Base-by-base conservation (phyloP, 495 filamentous ascomycete species). In the Tricharina praecox region DNA sequence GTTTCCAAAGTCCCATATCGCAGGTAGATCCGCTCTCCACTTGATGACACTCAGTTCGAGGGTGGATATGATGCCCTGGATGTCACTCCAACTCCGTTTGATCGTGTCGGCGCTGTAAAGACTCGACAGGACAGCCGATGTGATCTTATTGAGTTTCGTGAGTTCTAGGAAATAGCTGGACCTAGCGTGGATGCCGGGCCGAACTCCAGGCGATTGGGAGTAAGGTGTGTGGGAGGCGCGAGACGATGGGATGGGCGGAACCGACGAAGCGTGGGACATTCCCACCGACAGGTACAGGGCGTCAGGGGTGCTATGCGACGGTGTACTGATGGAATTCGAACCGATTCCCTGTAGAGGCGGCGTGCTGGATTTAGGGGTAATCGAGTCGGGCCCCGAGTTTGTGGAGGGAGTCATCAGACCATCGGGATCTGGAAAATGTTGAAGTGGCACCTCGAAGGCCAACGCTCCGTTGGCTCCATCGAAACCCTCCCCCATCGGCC, bases 71-170 rank as follows among this genome's bases (percentile, higher is more conserved):
- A 62, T 68, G 13, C 65, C 65, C 56, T 82, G 76, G 9, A 79
- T 69, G 23, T 76, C 67, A 38, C 65, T 58, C 78, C 77, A 82
- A 30, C 70, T 72, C 15, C 65, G 60, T 46, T 62, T 64, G 30
- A 69, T 66, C 11, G 68, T 71, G 33, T 68, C 66, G 5, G 76
- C 65, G 20, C 71, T 72, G 48, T 82, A 81, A 3, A 82, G 68
- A 25, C 66, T 65, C 25, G 67, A 68, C 32, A 79, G 51, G 11
- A 73, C 71, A 49, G 75, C 68, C 25, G 76, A 68, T 0, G 62
- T 67, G 13, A 81, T 68, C 24, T 49, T 44, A 8, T 54, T 59
- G 33, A 59, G 55, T 24, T 52, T 59, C 10, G 52, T 55, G 40
- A 59, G 56, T 28, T 59, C 56, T 38, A 59, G 23, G 41, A 59